Evolutionary conservation across 2,329 filamentous ascomycete species (phyloP).

Genomic region (Alternaria novae-zelandiae): DNA sequence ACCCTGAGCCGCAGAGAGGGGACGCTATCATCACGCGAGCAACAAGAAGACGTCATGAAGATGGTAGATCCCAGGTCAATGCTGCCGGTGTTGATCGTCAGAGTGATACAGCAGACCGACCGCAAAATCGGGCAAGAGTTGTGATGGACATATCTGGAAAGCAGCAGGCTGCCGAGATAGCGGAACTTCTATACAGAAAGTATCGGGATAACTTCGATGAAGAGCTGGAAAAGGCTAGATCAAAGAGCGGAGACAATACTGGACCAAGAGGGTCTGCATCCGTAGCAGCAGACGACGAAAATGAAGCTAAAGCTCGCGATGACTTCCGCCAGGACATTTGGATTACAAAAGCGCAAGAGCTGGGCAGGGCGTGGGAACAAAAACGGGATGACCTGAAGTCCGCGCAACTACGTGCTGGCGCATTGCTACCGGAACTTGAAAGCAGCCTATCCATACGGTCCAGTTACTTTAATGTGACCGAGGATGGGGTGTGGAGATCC

Average conservation of each 20-base stretch:
- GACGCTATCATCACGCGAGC: too few relatives aligned
- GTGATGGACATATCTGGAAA: neutral
- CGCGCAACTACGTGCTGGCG: neutral
- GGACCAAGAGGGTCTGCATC: neutral
- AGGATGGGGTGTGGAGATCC: neutral
- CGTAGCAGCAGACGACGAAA: neutral
- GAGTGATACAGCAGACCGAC: neutral
- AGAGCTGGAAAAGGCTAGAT: neutral
- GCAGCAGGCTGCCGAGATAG: neutral
- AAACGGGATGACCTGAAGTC: neutral
- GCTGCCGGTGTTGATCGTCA: neutral
- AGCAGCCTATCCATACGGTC: neutral
- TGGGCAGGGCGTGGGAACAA: neutral
- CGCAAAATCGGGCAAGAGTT: neutral
- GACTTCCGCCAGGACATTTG: neutral
- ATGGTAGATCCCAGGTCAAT: neutral
- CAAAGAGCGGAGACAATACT: neutral
- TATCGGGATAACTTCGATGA: neutral
- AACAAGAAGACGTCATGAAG: neutral
- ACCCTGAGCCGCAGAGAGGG: too few relatives aligned
- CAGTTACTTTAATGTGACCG: neutral
- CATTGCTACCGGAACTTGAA: neutral
- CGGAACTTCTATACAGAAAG: neutral
- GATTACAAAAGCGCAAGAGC: neutral
- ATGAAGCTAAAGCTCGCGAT: neutral